phyloP scores from a whole-genome alignment of 352 stramenopile species.

The Plasmopara halstedii region DNA sequence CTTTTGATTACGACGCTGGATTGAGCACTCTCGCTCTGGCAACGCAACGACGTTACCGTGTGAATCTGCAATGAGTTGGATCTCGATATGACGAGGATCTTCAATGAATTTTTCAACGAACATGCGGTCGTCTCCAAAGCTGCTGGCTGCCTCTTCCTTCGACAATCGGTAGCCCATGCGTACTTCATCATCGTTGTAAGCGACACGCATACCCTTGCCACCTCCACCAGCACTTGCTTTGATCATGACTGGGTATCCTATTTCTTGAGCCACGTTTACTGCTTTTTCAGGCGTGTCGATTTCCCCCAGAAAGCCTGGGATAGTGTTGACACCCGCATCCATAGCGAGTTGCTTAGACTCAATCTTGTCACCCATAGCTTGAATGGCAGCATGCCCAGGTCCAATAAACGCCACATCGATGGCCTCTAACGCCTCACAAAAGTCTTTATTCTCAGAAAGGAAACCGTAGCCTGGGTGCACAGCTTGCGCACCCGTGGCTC shows the following conservation, averaged over 20 bases:
- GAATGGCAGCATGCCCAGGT: conserved; percentile 78
- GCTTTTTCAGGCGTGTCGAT: conserved; percentile 75
- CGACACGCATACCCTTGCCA: conserved; percentile 96
- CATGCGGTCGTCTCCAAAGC: conserved; percentile 95
- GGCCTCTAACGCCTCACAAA: conserved; percentile 68
- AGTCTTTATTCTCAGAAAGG: conserved; percentile 91
- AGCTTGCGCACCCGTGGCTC: conserved; percentile 83
- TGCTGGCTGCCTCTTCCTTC: conserved; percentile 82
- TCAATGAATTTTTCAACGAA: conserved; percentile 97
- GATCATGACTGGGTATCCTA: conserved; percentile 97
- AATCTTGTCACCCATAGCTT: conserved; percentile 94
- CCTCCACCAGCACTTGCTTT: conserved; percentile 94
- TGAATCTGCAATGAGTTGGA: conserved; percentile 92
- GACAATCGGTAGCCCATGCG: conserved; percentile 77
- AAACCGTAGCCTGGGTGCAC: conserved; percentile 96
- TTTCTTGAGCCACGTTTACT: conserved; percentile 83
- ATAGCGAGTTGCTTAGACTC: conserved; percentile 92
- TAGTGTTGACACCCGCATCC: conserved; percentile 88
- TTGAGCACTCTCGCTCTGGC: conserved; percentile 93
- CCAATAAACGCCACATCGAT: conserved; percentile 87
- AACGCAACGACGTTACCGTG: conserved; percentile 90
- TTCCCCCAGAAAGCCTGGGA: conserved; percentile 90
- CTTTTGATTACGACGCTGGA: conserved; percentile 97
- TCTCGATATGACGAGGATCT: conserved; percentile 97
- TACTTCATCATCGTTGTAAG: conserved; percentile 87